Conservation (phyloP, 768 basidiomycete genomes). For the Tylopilus balloui region DNA sequence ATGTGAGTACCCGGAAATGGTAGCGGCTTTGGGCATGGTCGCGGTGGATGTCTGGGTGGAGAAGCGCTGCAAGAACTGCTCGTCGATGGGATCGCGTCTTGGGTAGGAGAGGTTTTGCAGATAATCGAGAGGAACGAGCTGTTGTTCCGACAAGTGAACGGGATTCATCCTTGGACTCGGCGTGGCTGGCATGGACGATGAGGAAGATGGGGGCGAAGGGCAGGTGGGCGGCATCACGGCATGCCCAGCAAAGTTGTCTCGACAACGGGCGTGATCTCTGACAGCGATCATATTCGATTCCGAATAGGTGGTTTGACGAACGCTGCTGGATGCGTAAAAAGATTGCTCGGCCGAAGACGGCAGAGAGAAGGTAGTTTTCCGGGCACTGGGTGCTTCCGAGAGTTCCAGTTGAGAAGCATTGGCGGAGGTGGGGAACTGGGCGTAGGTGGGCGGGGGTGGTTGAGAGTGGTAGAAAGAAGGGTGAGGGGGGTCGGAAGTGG, state of each 20-base stretch:
- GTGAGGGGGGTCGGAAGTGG: conserved; percentile 17
- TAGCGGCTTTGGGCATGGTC: conserved; percentile 14
- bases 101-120: conserved; percentile 53
- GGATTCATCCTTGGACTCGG: conserved; percentile 29
- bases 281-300: conserved; percentile 25
- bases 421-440: conserved; percentile 33
- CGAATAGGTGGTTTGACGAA: conserved; percentile 32
- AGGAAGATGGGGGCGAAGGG: conserved; percentile 34
- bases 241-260: conserved; percentile 20
- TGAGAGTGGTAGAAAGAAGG: conserved; percentile 23
- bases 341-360: conserved; percentile 28
- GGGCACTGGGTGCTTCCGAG: conserved; percentile 17
- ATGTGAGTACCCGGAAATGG: conserved; percentile 13
- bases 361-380: conserved; percentile 30
- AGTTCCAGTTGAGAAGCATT: conserved; percentile 25
- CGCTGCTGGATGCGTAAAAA: conserved; percentile 13
- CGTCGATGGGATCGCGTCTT: conserved; percentile 59
- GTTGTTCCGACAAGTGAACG: conserved; percentile 26
- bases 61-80: conserved; percentile 59
- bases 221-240: conserved; percentile 18
- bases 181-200: conserved; percentile 37
- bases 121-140: conserved; percentile 63
- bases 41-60: conserved; percentile 29
- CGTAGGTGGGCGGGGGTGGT: conserved; percentile 20
- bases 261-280: conserved; percentile 20